These are phyloP conservation scores for Pythium phragmitis DNA, from an alignment of 352 stramenopile species.

Conservation along the genomic window DNA sequence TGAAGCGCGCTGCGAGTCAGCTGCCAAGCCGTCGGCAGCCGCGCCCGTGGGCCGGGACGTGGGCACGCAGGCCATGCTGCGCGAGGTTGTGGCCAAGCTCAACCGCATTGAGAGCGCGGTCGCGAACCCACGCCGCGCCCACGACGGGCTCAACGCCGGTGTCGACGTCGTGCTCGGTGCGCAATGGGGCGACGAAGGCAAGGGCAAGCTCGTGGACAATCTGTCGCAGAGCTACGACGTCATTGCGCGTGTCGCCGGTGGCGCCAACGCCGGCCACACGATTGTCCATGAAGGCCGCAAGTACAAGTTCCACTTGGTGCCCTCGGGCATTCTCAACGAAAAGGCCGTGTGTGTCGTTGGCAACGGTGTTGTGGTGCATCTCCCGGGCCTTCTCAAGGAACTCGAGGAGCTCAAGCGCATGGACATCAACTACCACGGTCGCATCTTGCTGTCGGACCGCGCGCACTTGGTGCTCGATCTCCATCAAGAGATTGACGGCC, in stretches of 20 bases:
- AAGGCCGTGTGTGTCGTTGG: constrained; percentile 96
- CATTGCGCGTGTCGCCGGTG: constrained; percentile 95
- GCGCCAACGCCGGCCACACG: constrained; percentile 98
- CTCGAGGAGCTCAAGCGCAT: constrained; percentile 89
- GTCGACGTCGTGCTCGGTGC: constrained; percentile 95
- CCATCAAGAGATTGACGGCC: constrained; percentile 92
- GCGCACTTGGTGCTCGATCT: constrained; percentile 99
- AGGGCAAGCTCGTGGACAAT: constrained; percentile 98
- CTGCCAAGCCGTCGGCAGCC: neutral
- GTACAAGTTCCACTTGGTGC: constrained; percentile 99
- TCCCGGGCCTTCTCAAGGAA: constrained; percentile 96
- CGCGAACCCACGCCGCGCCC: constrained; percentile 74
- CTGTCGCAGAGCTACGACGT: constrained; percentile 95
- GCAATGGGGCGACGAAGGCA: constrained; percentile 99
- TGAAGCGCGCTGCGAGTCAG: constrained; percentile 7
- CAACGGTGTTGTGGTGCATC: constrained; percentile 98
- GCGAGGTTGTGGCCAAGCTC: constrained; percentile 83
- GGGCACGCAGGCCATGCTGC: constrained; percentile 68
- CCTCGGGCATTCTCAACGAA: constrained; percentile 97
- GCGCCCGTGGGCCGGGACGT: constrained; percentile 48
- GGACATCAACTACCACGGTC: constrained; percentile 90
- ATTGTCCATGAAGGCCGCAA: constrained; percentile 98
- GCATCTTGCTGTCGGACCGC: constrained; percentile 97
- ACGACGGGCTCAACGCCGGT: constrained; percentile 61
- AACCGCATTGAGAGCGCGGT: constrained; percentile 87